Evolutionary conservation across 2,329 filamentous ascomycete genomes (phyloP).

Genomic region (Rhynchosporium agropyri): DNA sequence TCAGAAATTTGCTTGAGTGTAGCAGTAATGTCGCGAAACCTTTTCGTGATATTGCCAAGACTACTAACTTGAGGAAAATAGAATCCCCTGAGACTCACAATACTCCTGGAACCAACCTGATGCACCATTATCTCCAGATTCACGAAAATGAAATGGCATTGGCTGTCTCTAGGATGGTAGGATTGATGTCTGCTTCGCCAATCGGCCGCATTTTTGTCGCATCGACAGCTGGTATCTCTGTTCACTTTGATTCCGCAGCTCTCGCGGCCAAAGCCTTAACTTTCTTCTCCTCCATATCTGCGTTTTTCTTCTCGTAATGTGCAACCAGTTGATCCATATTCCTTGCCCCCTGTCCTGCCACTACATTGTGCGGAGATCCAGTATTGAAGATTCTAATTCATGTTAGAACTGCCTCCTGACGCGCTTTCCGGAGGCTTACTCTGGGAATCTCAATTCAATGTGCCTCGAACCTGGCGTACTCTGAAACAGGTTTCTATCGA

Average conservation of each 20-base stretch:
- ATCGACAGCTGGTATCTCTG: conserved; percentile 33
- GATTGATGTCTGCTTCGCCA: no score
- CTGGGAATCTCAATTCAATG: conserved; percentile 61
- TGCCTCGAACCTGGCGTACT: conserved; percentile 47
- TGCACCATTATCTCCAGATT: no score
- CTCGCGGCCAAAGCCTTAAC: conserved; percentile 42
- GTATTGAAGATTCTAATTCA: conserved; percentile 62
- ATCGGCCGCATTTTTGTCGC: conserved; percentile 3
- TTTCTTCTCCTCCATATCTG: conserved; percentile 59
- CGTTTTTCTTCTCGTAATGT: conserved; percentile 62
- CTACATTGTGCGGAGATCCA: conserved; percentile 65
- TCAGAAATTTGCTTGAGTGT: no score
- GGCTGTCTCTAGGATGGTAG: no score
- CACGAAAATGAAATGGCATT: no score
- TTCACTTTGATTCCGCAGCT: conserved; percentile 20
- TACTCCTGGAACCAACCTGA: no score
- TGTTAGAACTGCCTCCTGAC: conserved; percentile 13
- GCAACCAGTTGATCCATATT: conserved; percentile 62
- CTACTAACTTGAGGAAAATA: no score
- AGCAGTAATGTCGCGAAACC: no score
- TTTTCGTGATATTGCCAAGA: no score
- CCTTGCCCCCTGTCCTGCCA: conserved; percentile 58
- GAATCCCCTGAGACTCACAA: no score
- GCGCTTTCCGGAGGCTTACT: conserved; percentile 54
- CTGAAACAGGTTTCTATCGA: conserved; percentile 63